A percentile compares a stretch with the other conserved stretches of the same genome.
These are phyloP conservation scores for Talaromyces sp. DNA, from an alignment of 2,329 filamentous ascomycete species.

Conservation along the genomic window DNA sequence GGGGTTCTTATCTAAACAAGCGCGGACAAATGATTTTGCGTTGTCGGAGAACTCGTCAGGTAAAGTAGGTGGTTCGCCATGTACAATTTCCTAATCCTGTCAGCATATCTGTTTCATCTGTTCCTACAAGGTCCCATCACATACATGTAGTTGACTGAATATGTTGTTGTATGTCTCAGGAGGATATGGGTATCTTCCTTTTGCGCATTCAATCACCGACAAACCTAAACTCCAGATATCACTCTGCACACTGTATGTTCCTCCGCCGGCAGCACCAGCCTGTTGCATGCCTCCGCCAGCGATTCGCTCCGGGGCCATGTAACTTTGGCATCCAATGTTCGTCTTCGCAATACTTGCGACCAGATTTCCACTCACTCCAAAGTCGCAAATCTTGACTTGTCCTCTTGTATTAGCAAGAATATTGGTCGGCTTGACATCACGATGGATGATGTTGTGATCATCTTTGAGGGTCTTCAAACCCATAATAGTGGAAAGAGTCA, in stretches of 20 bases:
- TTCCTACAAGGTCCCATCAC: slow-evolving; percentile 38
- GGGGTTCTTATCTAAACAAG: slow-evolving; percentile 89
- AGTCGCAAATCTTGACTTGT: slow-evolving; percentile 97
- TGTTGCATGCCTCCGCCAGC: slow-evolving; percentile 77
- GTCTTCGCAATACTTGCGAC: slow-evolving; percentile 98
- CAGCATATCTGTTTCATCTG: background rate
- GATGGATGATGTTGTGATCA: slow-evolving; percentile 98
- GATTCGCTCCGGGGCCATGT: slow-evolving; percentile 97
- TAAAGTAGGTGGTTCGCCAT: slow-evolving; percentile 89
- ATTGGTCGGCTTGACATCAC: slow-evolving; percentile 98
- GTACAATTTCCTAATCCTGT: slow-evolving; percentile 81
- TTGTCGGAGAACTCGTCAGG: slow-evolving; percentile 76
- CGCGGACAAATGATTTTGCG: slow-evolving; percentile 80
- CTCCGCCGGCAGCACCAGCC: slow-evolving; percentile 65
- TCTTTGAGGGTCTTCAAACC: slow-evolving; percentile 92
- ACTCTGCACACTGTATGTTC: slow-evolving; percentile 95
- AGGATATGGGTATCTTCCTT: slow-evolving; percentile 92
- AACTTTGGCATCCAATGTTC: slow-evolving; percentile 98
- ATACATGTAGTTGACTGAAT: slow-evolving; percentile 92
- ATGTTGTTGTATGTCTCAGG: slow-evolving; percentile 98
- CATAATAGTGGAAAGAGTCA: slow-evolving; percentile 83
- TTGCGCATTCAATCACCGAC: slow-evolving; percentile 92
- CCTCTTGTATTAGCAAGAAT: slow-evolving; percentile 86
- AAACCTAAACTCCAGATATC: slow-evolving; percentile 96
- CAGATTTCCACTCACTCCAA: slow-evolving; percentile 92